A percentile compares a stretch with the other conserved stretches of the same genome.
These are phyloP conservation scores for Phaseolus coccineus DNA, from an alignment of 331 rosid genomes.

Conservation along the genomic window DNA sequence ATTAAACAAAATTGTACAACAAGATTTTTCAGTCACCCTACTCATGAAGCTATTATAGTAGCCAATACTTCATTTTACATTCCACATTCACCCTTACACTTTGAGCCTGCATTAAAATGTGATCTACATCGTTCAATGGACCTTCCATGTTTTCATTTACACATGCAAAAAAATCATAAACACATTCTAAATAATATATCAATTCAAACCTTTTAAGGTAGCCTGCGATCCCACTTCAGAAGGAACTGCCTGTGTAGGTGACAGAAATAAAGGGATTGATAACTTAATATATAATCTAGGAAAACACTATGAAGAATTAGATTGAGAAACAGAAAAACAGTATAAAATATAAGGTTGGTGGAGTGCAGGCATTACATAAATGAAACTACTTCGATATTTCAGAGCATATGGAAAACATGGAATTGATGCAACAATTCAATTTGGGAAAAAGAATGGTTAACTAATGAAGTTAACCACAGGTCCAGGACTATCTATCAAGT, in stretches of 20 bases:
- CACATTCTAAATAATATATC: conserved; percentile 24
- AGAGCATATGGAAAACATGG: conserved; percentile 1
- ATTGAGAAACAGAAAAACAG: conserved; percentile 23
- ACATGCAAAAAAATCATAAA: conserved; percentile 33
- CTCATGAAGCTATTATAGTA: conserved; percentile 16
- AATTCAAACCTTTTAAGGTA: conserved; percentile 69
- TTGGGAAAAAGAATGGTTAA: background rate
- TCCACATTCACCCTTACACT: background rate
- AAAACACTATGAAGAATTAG: conserved; percentile 12
- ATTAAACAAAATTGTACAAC: background rate
- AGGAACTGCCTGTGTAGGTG: conserved; percentile 54
- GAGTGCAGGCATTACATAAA: conserved; percentile 8
- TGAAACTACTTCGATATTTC: background rate
- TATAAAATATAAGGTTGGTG: background rate
- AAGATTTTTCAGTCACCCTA: conserved; percentile 4
- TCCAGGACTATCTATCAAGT: background rate
- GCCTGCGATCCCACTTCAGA: conserved; percentile 59
- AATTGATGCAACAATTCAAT: background rate
- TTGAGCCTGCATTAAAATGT: background rate
- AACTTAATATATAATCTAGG: conserved; percentile 7
- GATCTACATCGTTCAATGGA: conserved; percentile 3
- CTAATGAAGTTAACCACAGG: background rate
- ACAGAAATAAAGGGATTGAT: background rate
- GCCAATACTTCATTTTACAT: conserved; percentile 9
- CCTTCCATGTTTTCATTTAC: conserved; percentile 19